Conservation (phyloP, 2,329 filamentous ascomycete species). For the Trichophyton equinum region DNA sequence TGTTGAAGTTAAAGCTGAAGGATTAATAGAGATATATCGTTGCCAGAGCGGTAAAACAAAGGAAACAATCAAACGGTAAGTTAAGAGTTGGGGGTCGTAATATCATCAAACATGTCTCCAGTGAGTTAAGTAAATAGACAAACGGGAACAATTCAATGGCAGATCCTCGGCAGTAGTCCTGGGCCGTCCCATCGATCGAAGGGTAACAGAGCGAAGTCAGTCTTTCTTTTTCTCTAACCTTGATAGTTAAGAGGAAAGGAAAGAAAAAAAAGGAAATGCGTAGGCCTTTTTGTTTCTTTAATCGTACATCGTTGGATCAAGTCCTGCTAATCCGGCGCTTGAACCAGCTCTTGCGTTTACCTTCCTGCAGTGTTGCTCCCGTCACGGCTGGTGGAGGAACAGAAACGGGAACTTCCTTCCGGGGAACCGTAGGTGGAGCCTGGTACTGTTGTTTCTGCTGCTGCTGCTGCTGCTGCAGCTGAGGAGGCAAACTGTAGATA, state of each 20-base stretch:
- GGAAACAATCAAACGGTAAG: neutral
- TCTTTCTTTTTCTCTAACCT: neutral
- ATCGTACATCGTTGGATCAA: neutral
- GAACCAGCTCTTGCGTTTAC: slow-evolving; percentile 88
- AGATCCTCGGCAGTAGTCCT: neutral
- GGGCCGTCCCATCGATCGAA: neutral
- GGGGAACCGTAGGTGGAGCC: slow-evolving; percentile 12
- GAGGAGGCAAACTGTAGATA: neutral
- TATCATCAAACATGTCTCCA: slow-evolving; percentile 3
- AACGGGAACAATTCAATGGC: neutral
- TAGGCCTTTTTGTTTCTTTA: neutral
- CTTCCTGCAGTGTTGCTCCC: slow-evolving; percentile 21
- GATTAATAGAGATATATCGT: too few species aligned
- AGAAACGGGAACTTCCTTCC: slow-evolving; percentile 11
- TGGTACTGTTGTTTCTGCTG: neutral
- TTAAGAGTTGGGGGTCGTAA: neutral
- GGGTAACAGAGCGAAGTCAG: too few species aligned
- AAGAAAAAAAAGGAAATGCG: neutral
- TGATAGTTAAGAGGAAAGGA: neutral
- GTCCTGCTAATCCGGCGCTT: slow-evolving; percentile 35
- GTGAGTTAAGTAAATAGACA: neutral
- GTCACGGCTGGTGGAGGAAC: slow-evolving; percentile 6
- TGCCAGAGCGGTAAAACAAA: neutral
- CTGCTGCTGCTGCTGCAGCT: slow-evolving; percentile 2
- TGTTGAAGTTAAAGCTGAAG: neutral